These are phyloP conservation scores for Neurospora hispaniola DNA, from an alignment of 495 filamentous ascomycete species.

Conservation along the genomic window DNA sequence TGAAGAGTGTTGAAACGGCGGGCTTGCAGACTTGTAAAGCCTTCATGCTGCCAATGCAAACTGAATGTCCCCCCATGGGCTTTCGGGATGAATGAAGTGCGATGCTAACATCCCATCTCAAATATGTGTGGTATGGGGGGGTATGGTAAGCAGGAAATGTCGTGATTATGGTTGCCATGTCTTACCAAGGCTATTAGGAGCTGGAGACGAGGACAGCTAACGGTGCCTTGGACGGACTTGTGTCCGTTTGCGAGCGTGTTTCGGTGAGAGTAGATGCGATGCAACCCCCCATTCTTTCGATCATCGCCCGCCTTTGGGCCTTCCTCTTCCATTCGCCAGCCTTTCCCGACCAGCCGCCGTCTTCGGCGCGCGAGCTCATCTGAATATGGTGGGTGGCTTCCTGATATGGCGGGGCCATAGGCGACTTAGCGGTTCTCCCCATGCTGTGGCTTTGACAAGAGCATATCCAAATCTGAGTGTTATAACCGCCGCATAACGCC, in stretches of 20 bases:
- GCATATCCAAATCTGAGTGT: not conserved
- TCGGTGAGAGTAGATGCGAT: not conserved
- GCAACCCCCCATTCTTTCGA: not conserved
- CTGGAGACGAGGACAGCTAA: not conserved
- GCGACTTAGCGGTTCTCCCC: not conserved
- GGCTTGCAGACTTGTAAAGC: not conserved
- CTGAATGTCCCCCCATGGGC: not conserved
- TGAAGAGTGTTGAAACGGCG: not conserved
- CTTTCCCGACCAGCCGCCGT: not conserved
- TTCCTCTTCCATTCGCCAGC: not conserved
- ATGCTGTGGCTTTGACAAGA: not conserved
- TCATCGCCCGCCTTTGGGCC: not conserved
- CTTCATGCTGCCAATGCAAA: not conserved
- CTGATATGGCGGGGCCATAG: not conserved
- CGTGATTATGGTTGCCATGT: not conserved
- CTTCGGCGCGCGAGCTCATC: not conserved
- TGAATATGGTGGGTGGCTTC: not conserved
- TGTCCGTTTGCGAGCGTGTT: not conserved
- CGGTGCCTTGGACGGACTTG: not conserved
- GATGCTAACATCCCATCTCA: not conserved
- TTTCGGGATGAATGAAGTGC: not conserved
- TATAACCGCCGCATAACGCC: not conserved
- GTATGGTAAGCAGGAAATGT: not conserved
- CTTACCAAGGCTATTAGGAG: not conserved
- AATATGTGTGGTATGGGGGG: not conserved